Percentiles rank a stretch among this genome's conserved stretches.
These are phyloP conservation scores for Corylus heterophylla DNA, from an alignment of 306 rosid genomes.

Conservation along the genomic window DNA sequence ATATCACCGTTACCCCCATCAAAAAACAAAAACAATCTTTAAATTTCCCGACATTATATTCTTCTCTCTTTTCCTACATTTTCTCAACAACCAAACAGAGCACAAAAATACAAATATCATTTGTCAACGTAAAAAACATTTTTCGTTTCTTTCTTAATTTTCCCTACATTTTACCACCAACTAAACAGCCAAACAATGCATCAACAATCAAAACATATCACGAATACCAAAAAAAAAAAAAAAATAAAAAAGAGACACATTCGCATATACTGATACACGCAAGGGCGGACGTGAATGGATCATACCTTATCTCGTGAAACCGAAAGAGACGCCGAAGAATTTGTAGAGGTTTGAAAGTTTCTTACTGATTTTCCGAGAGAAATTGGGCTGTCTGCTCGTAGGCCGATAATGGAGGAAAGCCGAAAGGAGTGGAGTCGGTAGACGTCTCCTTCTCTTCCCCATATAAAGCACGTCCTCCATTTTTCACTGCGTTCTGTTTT, in stretches of 20 bases:
- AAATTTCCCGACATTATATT: too few species aligned
- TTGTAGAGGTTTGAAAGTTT: too few species aligned
- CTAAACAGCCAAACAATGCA: neutral
- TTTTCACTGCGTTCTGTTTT: neutral
- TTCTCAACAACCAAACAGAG: neutral
- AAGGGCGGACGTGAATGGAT: neutral
- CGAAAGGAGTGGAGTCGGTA: too few species aligned
- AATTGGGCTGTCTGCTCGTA: neutral
- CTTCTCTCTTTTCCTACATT: neutral
- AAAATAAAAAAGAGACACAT: too few species aligned
- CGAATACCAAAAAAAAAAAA: neutral
- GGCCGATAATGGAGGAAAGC: neutral
- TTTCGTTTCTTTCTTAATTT: neutral
- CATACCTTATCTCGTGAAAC: neutral
- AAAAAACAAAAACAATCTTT: too few species aligned
- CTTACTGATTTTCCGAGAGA: too few species aligned
- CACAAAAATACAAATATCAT: neutral
- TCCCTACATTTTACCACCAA: neutral
- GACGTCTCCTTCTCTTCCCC: too few species aligned
- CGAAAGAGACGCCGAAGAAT: neutral
- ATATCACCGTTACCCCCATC: neutral
- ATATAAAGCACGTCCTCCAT: too few species aligned
- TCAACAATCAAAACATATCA: neutral
- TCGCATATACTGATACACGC: neutral
- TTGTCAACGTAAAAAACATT: neutral